Percentiles rank a stretch among this genome's conserved stretches.
These are phyloP conservation scores for Eucalyptus regnans DNA, from an alignment of 345 rosid genomes.

Conservation along the genomic window DNA sequence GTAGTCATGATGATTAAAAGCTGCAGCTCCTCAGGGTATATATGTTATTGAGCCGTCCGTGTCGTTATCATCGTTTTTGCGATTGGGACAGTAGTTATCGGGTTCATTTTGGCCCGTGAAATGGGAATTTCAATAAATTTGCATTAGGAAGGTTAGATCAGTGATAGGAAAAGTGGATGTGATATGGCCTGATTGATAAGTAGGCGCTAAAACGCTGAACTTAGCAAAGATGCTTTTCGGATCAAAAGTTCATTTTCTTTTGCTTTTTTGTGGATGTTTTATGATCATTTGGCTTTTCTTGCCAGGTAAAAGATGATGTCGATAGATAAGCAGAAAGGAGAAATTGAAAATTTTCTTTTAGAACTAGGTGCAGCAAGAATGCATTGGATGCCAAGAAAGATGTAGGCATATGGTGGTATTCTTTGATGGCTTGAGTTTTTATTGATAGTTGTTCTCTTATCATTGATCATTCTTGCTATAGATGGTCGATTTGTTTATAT, in stretches of 20 bases:
- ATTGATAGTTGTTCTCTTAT: background rate
- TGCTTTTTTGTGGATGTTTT: background rate
- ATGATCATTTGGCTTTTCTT: background rate
- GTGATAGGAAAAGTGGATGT: background rate
- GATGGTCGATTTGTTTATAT: background rate
- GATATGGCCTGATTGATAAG: background rate
- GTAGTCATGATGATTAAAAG: background rate
- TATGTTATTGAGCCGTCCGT: fast-evolving
- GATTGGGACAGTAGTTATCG: background rate
- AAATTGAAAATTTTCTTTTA: background rate
- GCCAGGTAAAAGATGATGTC: background rate
- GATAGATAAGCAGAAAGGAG: background rate
- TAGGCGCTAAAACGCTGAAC: background rate
- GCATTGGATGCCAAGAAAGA: background rate
- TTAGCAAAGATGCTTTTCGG: background rate
- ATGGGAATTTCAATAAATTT: background rate
- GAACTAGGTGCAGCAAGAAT: background rate
- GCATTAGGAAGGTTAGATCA: background rate
- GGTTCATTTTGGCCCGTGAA: background rate
- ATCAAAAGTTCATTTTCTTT: background rate
- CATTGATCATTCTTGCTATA: background rate
- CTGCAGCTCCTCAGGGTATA: background rate
- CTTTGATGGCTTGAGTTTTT: background rate
- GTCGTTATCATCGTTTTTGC: background rate
- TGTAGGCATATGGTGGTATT: background rate